Conservation (phyloP, 2,329 filamentous ascomycete genomes). For the Fusarium scirpi region DNA sequence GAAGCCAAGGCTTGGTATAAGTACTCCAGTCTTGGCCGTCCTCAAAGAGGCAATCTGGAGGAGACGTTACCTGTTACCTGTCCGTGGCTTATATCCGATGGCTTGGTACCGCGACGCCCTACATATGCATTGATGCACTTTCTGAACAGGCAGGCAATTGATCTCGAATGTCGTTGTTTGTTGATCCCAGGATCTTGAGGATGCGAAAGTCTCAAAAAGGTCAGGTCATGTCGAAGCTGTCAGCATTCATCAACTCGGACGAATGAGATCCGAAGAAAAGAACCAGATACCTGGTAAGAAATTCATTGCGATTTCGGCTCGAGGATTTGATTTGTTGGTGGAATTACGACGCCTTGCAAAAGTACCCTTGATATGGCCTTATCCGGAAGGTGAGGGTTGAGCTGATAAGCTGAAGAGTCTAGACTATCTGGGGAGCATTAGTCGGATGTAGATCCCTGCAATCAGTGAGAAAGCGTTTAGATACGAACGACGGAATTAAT, state of each 20-base stretch:
- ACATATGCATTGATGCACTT: neutral
- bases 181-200: too few relatives aligned
- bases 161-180: neutral
- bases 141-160: neutral
- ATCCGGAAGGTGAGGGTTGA: constrained; percentile 39
- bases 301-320: constrained; percentile 6
- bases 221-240: neutral
- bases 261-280: constrained; percentile 6
- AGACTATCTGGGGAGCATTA: neutral
- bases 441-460: neutral
- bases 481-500: neutral
- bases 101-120: neutral
- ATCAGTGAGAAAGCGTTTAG: neutral
- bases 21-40: neutral
- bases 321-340: neutral
- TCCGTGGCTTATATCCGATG: neutral
- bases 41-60: neutral
- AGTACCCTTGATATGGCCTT: constrained; percentile 31
- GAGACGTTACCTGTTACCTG: neutral
- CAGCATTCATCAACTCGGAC: constrained; percentile 16
- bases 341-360: constrained; percentile 31
- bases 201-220: neutral
- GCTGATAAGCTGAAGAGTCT: constrained; percentile 2
- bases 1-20: neutral
- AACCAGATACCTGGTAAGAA: neutral